phyloP scores from a whole-genome alignment of 768 basidiomycete species.

The Cubamyces sp. region DNA sequence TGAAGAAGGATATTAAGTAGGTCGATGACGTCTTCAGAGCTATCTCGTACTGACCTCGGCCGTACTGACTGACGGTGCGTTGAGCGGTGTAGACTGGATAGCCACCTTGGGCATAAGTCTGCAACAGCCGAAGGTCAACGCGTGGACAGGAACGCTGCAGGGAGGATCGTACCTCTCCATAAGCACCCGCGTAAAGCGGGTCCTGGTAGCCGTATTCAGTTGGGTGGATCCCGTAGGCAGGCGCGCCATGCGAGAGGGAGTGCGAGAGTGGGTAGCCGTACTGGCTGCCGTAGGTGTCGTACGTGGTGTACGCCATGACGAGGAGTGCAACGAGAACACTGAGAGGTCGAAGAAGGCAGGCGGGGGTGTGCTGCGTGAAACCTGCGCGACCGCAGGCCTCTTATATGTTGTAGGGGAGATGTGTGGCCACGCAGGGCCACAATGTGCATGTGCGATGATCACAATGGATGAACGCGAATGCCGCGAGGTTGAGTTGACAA shows the following conservation, averaged over 20 bases:
- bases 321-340: not conserved
- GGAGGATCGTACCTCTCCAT: constrained; percentile 45
- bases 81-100: constrained; percentile 49
- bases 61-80: constrained; percentile 31
- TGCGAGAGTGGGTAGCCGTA: constrained; percentile 39
- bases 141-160: too few relatives aligned
- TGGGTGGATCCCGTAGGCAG: constrained; percentile 25
- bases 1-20: constrained; percentile 27
- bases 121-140: constrained; percentile 5
- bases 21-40: not conserved
- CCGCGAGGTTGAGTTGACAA: constrained; percentile 17
- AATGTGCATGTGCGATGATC: constrained; percentile 10
- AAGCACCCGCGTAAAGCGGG: constrained; percentile 41
- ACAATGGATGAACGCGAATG: constrained; percentile 14
- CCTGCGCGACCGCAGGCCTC: not conserved
- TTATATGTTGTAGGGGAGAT: not conserved
- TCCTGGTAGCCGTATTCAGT: constrained; percentile 44
- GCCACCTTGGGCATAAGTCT: constrained; percentile 41
- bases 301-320: constrained; percentile 46
- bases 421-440: not conserved
- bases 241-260: constrained; percentile 29
- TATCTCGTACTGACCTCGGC: constrained; percentile 21
- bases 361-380: constrained; percentile 10
- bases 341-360: constrained; percentile 11
- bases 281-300: constrained; percentile 44